These are phyloP conservation scores for Colletotrichum sp. DNA, from an alignment of 2,329 filamentous ascomycete genomes.

Conservation along the genomic window DNA sequence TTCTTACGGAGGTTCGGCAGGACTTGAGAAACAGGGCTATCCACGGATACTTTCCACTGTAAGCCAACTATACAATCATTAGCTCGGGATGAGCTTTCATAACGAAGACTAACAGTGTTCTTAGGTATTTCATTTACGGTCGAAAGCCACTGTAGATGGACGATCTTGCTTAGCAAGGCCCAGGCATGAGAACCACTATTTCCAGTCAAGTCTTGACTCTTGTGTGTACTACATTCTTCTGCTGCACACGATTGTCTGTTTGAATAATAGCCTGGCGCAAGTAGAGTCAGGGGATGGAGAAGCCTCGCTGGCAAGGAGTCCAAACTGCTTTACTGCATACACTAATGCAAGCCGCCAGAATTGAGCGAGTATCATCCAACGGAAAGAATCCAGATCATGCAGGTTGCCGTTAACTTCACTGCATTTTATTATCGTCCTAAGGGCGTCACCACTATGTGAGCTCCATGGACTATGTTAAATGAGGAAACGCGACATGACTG, in stretches of 20 bases:
- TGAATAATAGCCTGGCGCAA: not conserved
- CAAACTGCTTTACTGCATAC: not conserved
- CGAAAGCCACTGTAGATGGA: not conserved
- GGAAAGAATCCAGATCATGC: not conserved
- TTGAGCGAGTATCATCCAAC: not conserved
- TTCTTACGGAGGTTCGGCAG: not conserved
- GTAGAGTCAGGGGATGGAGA: fast-evolving
- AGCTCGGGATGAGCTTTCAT: too few relatives aligned
- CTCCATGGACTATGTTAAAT: not conserved
- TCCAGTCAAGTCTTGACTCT: not conserved
- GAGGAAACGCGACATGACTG: not conserved
- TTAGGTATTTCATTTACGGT: not conserved
- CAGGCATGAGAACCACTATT: not conserved
- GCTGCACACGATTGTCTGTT: fast-evolving
- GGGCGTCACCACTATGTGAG: fast-evolving
- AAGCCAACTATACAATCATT: too few relatives aligned
- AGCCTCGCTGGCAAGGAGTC: fast-evolving
- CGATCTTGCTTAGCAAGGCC: not conserved
- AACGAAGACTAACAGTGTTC: fast-evolving
- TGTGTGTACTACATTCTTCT: fast-evolving
- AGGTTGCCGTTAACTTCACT: not conserved
- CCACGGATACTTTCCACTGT: not conserved
- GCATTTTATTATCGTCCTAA: not conserved
- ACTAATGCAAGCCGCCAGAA: not conserved
- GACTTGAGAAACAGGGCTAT: not conserved